Base-by-base conservation (phyloP, 345 rosid genomes). In the Rhizophora apiculata region DNA sequence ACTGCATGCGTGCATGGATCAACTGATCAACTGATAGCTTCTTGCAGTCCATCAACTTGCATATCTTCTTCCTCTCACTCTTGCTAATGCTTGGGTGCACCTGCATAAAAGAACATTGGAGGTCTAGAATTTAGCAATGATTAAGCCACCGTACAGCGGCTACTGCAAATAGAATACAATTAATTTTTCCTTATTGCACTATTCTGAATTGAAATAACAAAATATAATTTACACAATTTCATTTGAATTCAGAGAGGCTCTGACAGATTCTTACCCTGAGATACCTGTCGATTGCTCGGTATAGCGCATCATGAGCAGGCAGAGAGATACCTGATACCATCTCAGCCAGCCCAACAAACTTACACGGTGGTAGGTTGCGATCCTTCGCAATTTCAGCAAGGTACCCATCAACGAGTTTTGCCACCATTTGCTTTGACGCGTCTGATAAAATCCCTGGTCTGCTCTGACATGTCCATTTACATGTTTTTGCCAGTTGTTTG, bases 41-140 rank as follows among this genome's bases (percentile, higher is more conserved):
- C 80, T 87, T 75, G 80, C 97, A 92, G 76, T 92, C 96, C 97
- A 92, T 92, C 68, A 92, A 67, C 65, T 83, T 89, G 85, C 97
- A 92, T 76, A 89, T 85, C 72, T 79, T 84, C 84, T 86, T 92
- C 80, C 92, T 88, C 65, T 92, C 97, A 30, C 85, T 74, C 83
- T 92, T 92, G 82, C 84, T 84, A 70, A 92, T 86, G 22, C 82
- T 85, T 1, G 80, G 85, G 71, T 92, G 97, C 67, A 84, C 96
- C 97, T 92, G 83, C 82, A 71, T 70, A 16, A 11, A 68, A 57
- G 63, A 54, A 63, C 9, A 37, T 16, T 13, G 48, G 18, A 70
- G 6, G 55, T 43, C 36, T 7, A 24, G 5, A 58, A 34, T 3
- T 65, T 31, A 59, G 65, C 19, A 30, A 64, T 60, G 37, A 27